Evolutionary conservation across 2,329 filamentous ascomycete genomes (phyloP), one percentile per base, ranked within the genome.

Genomic region (Pseudogymnoascus sp.): DNA sequence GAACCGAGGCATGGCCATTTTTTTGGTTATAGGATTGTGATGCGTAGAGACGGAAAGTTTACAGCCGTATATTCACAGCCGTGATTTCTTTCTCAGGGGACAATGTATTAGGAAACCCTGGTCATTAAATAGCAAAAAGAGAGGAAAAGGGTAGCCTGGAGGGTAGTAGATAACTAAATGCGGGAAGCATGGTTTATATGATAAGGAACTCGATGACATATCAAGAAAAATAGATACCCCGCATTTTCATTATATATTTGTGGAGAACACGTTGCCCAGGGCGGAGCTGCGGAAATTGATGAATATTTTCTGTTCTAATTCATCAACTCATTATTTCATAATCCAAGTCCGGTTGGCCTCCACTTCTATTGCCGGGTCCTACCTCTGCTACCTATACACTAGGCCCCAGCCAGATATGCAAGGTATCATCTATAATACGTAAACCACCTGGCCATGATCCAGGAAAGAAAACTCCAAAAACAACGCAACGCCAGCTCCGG

Each of bases 301-400:
- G 50, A 57, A 57, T 57, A 57, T 19, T 21, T 15, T 13, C 28
- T 57, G 50, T 57, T 57, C 28, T 35, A 57, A 57, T 57, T 57
- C 50, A 57, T 57, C 50, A 33, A 35, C 50, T 57, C 50, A 19
- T 57, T 57, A 57, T 57, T 57, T 57, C 50, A 35, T 57, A 57
- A 57, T 33, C 28, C 17, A 35, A 33, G n/a, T 10, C 50, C 50
- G 28, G 50, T 31, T 57, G 50, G 50, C n/a, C 17, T 57, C 21
- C 9, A 35, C 9, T 19, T 8, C 17, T 28, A 57, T 57, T 57
- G n/a, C 50, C 50, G 28, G 26, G 50, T 57, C 28, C 6, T 13
- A 57, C 28, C 4, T 33, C 50, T 57, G 26, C 2, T 17, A 19
- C 50, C 50, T 33, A 57, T 33, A 19, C 26, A 17, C 50, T 33